A percentile compares a stretch with the other conserved stretches of the same genome.
These are phyloP conservation scores for Tremella yokohamensis DNA, from an alignment of 768 basidiomycete genomes.

Conservation along the genomic window DNA sequence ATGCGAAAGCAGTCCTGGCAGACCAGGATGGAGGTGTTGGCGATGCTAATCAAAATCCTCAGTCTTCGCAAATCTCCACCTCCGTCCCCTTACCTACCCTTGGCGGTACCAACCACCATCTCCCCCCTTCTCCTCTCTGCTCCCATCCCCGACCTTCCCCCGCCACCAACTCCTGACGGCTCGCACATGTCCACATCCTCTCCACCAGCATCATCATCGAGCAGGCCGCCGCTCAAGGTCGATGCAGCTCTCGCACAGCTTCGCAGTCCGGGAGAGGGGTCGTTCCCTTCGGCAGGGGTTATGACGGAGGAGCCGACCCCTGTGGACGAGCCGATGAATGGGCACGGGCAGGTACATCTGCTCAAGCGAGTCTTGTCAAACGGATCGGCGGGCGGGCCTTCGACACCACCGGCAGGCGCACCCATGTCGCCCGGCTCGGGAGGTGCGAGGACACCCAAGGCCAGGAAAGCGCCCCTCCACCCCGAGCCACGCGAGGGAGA, in stretches of 20 bases:
- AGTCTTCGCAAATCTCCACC: neutral
- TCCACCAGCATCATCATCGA: neutral
- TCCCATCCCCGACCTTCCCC: conserved; percentile 1
- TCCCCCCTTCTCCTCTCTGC: conserved; percentile 1
- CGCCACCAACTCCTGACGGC: neutral
- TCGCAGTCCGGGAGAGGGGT: no score
- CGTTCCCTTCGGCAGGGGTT: neutral
- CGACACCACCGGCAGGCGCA: conserved; percentile 10
- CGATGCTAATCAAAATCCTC: conserved; percentile 3
- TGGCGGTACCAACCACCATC: no score
- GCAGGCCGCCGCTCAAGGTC: neutral
- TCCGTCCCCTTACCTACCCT: neutral
- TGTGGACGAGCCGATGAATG: neutral
- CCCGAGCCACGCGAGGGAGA: conserved; percentile 14
- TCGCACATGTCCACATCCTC: neutral
- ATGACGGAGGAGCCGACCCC: neutral
- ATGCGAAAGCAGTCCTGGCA: no score
- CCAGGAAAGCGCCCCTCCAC: conserved; percentile 15
- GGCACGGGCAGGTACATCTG: conserved; percentile 4
- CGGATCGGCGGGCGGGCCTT: conserved; percentile 3
- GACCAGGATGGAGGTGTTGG: neutral
- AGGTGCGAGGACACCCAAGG: conserved; percentile 30
- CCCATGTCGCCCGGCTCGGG: conserved; percentile 32
- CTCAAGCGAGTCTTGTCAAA: conserved; percentile 18
- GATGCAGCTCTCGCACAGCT: neutral